Base-by-base conservation (phyloP, 2,329 filamentous ascomycete species). In the Cucurbitaria berberidis region DNA sequence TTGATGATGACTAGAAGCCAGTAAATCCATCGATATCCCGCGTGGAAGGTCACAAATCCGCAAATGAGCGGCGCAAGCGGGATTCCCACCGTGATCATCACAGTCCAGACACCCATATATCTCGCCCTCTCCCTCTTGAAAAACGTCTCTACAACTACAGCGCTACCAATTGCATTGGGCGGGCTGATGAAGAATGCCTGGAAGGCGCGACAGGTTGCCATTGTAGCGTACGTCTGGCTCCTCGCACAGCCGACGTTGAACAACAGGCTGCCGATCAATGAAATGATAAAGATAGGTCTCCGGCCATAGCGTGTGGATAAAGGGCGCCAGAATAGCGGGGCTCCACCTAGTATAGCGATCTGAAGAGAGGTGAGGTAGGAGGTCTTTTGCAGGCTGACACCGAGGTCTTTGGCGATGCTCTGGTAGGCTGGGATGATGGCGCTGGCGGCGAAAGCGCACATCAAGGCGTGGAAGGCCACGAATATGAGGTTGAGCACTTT, bases 41-140 rank as follows among this genome's bases (percentile, higher is more conserved):
- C 78, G 9, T 80, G 76, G 50, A 81, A 73, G 0, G 80, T 77
- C 0, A 85, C 82, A 50, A 78, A 78, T 3, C 76, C 76, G 32
- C 74, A 70, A 59, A 77, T 68, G 48, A 78, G 74, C 0, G 76
- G 76, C 1, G 74, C 76, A 11, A 72, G 60, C 1, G 80, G 79
- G 22, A 80, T 76, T 29, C 81, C 81, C 10, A 83, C 51, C 0
- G 81, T 83, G 13, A 83, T 68, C 67, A 83, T 74, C 24, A 77
- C 59, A 1, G 82, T 84, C 83, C 83, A 84, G n/a, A 84, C 72
- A 24, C 83, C 83, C 79, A 85, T 84, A 44, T 81, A 83, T 43
- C 75, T 76, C 5, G 77, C 83, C 19, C 83, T 73, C 41, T 85
- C 80, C 26, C 78, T 78, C 62, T 80, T 81, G 70, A 85, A 86